A percentile compares a stretch with the other conserved stretches of the same genome.
These are phyloP conservation scores for Taphrina populina DNA, from an alignment of 1,139 yeast genomes.

Conservation along the genomic window DNA sequence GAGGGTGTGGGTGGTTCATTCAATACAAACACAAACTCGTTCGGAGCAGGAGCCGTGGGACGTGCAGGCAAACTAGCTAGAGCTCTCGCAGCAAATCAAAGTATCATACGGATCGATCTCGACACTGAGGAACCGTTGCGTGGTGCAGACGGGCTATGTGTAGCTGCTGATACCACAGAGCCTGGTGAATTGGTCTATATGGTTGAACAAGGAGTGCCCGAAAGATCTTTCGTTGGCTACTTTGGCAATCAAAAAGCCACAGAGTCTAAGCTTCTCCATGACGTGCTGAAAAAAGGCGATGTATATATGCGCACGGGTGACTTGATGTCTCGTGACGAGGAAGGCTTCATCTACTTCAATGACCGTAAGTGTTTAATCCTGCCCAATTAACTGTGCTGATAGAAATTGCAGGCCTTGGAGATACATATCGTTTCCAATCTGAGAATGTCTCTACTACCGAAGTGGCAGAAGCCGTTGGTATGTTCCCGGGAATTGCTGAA, in stretches of 20 bases:
- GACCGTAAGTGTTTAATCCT: conserved; percentile 55
- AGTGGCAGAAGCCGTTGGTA: conserved; percentile 71
- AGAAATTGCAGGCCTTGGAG: conserved; percentile 56
- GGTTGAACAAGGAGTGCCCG: conserved; percentile 41
- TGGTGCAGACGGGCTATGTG: conserved; percentile 70
- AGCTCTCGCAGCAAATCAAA: conserved; percentile 17
- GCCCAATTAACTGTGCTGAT: conserved; percentile 37
- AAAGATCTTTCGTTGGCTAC: conserved; percentile 76
- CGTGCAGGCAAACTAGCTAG: conserved; percentile 70
- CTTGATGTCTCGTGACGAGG: conserved; percentile 64
- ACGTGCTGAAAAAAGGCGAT: conserved; percentile 82
- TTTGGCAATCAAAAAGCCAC: conserved; percentile 78
- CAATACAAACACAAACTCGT: conserved; percentile 71
- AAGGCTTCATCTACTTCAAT: conserved; percentile 75
- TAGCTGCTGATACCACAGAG: conserved; percentile 55
- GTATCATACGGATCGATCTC: conserved; percentile 33
- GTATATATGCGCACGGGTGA: conserved; percentile 93
- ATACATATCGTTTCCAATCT: conserved; percentile 95
- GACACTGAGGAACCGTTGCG: conserved; percentile 65
- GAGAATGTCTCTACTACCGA: conserved; percentile 94
- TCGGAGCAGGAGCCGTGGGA: conserved; percentile 87
- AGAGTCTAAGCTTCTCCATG: conserved; percentile 64
- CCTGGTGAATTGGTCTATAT: conserved; percentile 73
- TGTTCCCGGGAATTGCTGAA: conserved; percentile 55
- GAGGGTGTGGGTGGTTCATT: conserved; percentile 93